phyloP scores from a whole-genome alignment of 768 basidiomycete genomes.

The Termitomyces sp. region DNA sequence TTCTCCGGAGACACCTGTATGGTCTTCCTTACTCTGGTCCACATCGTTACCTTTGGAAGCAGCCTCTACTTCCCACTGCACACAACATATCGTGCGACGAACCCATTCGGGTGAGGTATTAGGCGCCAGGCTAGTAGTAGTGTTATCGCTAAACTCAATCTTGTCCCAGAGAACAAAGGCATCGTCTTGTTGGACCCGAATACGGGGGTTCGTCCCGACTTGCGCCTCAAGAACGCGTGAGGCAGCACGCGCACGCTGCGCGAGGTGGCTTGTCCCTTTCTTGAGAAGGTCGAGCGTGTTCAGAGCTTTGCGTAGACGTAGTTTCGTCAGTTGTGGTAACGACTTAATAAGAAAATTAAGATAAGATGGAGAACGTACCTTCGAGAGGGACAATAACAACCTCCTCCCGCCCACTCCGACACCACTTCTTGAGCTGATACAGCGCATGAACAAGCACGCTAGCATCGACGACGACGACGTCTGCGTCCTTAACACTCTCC shows the following conservation, averaged over 20 bases:
- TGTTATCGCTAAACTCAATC: slow-evolving; percentile 45
- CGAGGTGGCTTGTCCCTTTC: slow-evolving; percentile 76
- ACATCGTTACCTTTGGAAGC: slow-evolving; percentile 22
- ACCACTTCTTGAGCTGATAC: slow-evolving; percentile 78
- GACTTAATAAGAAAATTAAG: not conserved
- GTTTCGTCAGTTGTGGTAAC: not conserved
- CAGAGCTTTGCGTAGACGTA: slow-evolving; percentile 45
- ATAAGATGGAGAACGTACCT: slow-evolving; percentile 42
- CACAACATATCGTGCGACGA: slow-evolving; percentile 78
- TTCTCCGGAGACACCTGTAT: not conserved
- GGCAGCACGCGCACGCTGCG: slow-evolving; percentile 79
- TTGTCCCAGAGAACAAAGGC: slow-evolving; percentile 81
- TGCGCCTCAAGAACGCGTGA: slow-evolving; percentile 86
- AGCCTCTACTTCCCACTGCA: slow-evolving; percentile 66
- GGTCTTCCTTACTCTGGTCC: slow-evolving; percentile 7
- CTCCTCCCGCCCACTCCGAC: slow-evolving; percentile 70
- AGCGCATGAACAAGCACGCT: slow-evolving; percentile 77
- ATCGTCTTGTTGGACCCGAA: slow-evolving; percentile 76
- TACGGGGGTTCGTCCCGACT: slow-evolving; percentile 77
- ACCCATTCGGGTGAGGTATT: slow-evolving; percentile 73
- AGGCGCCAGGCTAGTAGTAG: slow-evolving; percentile 12
- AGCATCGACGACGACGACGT: slow-evolving; percentile 73
- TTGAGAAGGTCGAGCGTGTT: slow-evolving; percentile 91
- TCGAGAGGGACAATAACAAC: slow-evolving; percentile 82
- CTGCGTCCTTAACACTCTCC: slow-evolving; percentile 62